A percentile compares a stretch with the other conserved stretches of the same genome.
These are phyloP conservation scores for Cephalotrichum gorgonifer DNA, from an alignment of 2,329 filamentous ascomycete genomes.

Conservation along the genomic window DNA sequence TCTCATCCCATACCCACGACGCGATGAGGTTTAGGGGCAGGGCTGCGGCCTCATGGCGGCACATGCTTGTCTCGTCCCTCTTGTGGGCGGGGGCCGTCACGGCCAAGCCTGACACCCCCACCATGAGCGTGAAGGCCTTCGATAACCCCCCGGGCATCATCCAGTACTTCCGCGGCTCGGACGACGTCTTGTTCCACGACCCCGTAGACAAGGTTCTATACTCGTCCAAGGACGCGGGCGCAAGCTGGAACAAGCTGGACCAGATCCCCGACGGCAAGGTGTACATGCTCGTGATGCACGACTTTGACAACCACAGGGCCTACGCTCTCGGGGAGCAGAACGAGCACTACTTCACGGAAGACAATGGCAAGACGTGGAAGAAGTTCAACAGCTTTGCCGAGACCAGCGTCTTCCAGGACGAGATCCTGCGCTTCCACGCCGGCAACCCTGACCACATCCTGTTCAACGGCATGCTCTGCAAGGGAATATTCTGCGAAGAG, in stretches of 20 bases:
- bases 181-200: slow-evolving; percentile 70
- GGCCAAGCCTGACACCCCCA: slow-evolving; percentile 52
- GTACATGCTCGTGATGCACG: slow-evolving; percentile 61
- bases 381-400: slow-evolving; percentile 55
- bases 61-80: slow-evolving; percentile 40
- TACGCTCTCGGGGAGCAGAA: slow-evolving; percentile 63
- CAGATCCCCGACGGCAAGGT: slow-evolving; percentile 54
- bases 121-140: slow-evolving; percentile 55
- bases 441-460: slow-evolving; percentile 75
- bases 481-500: slow-evolving; percentile 52
- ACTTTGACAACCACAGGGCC: slow-evolving; percentile 67
- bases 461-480: slow-evolving; percentile 66
- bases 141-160: slow-evolving; percentile 56
- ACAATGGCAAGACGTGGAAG: slow-evolving; percentile 74
- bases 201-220: slow-evolving; percentile 53
- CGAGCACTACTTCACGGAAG: slow-evolving; percentile 72
- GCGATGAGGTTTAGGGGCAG: slow-evolving; percentile 45
- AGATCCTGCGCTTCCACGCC: slow-evolving; percentile 67
- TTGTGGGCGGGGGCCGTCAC: slow-evolving; percentile 25
- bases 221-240: slow-evolving; percentile 72
- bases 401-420: slow-evolving; percentile 41
- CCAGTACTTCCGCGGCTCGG: slow-evolving; percentile 86
- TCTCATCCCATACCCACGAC: slow-evolving; percentile 15
- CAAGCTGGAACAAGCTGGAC: slow-evolving; percentile 59
- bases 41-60: slow-evolving; percentile 35